Conservation (phyloP, 2,329 filamentous ascomycete genomes). For the Botryotinia globosa region DNA sequence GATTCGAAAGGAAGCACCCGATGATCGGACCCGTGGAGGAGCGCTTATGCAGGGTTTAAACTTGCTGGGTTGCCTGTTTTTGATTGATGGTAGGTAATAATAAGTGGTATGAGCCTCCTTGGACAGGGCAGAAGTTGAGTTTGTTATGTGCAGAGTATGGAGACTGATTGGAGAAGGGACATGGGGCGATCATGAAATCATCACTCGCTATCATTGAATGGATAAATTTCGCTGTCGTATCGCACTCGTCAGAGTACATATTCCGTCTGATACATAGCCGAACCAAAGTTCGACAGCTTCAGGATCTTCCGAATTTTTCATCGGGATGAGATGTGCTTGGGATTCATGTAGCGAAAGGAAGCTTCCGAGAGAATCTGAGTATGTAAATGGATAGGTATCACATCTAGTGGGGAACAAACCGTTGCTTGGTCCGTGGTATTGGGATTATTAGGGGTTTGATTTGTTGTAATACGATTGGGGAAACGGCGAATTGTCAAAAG, state of each 20-base stretch:
- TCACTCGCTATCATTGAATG: neutral
- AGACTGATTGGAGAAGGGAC: neutral
- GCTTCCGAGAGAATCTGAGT: neutral
- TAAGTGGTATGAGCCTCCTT: neutral
- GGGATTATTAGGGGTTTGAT: neutral
- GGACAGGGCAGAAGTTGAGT: neutral
- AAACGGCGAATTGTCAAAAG: neutral
- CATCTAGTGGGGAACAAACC: neutral
- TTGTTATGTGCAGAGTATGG: neutral
- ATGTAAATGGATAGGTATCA: constrained; percentile 5
- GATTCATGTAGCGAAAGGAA: neutral
- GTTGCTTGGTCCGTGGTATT: constrained; percentile 7
- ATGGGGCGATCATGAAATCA: neutral
- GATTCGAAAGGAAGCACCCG: neutral
- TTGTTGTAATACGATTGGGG: neutral
- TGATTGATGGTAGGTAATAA: no score
- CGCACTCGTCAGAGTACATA: neutral
- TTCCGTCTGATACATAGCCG: neutral
- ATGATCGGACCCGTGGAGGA: neutral
- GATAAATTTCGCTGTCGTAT: neutral
- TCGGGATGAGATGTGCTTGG: neutral
- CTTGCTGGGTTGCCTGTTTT: neutral
- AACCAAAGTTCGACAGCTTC: neutral
- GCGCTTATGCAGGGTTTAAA: neutral
- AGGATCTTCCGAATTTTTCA: neutral